A percentile compares a stretch with the other conserved stretches of the same genome.
Evolutionary conservation across 352 stramenopile genomes (phyloP).

Genomic region (Globisporangium polare): DNA sequence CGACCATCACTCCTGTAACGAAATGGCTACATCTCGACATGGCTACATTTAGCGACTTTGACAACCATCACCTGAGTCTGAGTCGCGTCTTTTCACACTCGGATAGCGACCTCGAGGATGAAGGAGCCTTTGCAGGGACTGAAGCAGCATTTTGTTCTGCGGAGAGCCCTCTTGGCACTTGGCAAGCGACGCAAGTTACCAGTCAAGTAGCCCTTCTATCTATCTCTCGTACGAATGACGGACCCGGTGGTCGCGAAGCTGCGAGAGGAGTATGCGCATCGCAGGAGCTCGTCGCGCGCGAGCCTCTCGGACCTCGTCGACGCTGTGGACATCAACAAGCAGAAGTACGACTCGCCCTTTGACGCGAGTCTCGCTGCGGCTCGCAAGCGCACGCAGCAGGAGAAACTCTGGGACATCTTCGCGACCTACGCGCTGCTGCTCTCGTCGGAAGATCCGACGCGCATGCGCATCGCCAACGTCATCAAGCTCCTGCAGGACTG

Average conservation of each 20-base stretch:
- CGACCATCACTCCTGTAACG: not conserved
- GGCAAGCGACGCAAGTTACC: not conserved
- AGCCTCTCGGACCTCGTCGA: conserved; percentile 3
- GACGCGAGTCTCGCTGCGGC: conserved; percentile 51
- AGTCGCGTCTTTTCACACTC: not conserved
- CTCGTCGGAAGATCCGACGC: conserved; percentile 72
- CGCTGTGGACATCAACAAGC: conserved; percentile 24
- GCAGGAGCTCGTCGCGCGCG: not conserved
- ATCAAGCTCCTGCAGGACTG: conserved; percentile 79
- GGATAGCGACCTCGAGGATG: conserved; percentile 2
- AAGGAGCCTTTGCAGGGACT: not conserved
- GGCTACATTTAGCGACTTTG: not conserved
- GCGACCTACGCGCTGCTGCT: conserved; percentile 69
- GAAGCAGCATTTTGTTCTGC: no score
- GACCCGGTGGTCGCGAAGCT: conserved; percentile 8
- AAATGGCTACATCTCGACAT: conserved; percentile 4
- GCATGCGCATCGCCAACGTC: conserved; percentile 61
- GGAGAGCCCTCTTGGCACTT: not conserved
- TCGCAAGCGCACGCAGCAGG: conserved; percentile 55
- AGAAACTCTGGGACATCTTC: conserved; percentile 80
- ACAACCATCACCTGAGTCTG: not conserved
- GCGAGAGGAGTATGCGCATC: conserved; percentile 8
- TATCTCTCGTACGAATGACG: conserved; percentile 1
- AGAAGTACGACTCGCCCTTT: conserved; percentile 58
- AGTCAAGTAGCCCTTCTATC: not conserved